phyloP scores from a whole-genome alignment of 768 basidiomycete species.

The Naematelia encephala region DNA sequence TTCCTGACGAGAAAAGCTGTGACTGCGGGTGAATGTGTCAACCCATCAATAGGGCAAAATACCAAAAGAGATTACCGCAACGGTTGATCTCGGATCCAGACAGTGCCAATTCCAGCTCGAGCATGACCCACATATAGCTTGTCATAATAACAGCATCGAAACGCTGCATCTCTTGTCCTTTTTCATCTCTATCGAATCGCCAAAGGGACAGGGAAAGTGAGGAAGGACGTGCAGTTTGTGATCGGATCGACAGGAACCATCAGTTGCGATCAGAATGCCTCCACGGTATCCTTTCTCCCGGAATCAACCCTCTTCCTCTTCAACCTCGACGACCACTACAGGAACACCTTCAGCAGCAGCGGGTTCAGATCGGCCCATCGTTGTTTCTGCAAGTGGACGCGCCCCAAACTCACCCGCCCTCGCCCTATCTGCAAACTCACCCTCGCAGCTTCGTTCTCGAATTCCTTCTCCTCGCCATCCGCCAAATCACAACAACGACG shows the following conservation, averaged over 20 bases:
- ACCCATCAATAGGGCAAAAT: background rate
- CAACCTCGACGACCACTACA: background rate
- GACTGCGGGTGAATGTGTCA: background rate
- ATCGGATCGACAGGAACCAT: background rate
- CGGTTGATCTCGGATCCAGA: background rate
- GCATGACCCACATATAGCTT: background rate
- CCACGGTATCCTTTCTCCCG: slow-evolving; percentile 20
- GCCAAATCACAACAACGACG: slow-evolving; percentile 8
- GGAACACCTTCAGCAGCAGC: background rate
- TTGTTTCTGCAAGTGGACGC: slow-evolving; percentile 20
- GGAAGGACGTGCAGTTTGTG: background rate
- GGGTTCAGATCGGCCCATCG: slow-evolving; percentile 16
- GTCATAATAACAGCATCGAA: too few relatives aligned
- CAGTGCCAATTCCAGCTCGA: background rate
- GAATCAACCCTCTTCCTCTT: slow-evolving; percentile 12
- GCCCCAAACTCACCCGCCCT: slow-evolving; percentile 23
- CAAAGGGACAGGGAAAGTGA: background rate
- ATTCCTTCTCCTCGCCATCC: slow-evolving; percentile 20
- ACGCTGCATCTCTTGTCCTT: too few relatives aligned
- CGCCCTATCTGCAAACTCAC: slow-evolving; percentile 13
- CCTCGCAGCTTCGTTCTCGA: slow-evolving; percentile 24
- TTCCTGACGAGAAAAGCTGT: too few relatives aligned
- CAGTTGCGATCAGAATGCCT: slow-evolving; percentile 8
- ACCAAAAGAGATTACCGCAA: too few relatives aligned
- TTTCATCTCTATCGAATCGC: too few relatives aligned